Evolutionary conservation across 1,139 yeast genomes (phyloP).

Genomic region (Kazachstania sp.): DNA sequence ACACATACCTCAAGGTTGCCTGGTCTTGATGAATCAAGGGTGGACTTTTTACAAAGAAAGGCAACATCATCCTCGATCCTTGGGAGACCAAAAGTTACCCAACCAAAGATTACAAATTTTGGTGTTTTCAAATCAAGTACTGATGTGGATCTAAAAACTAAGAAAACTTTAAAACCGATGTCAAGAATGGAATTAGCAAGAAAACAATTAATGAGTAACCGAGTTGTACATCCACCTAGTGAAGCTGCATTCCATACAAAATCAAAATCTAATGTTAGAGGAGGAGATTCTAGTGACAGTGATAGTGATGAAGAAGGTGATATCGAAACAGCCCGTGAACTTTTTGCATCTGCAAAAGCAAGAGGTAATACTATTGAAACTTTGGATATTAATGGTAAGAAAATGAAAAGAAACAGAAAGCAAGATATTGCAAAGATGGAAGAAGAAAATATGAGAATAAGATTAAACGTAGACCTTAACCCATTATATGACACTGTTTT

Average conservation of each 20-base stretch:
- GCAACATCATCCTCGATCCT: slow-evolving; percentile 24
- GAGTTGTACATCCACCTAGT: slow-evolving; percentile 53
- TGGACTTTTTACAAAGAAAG: slow-evolving; percentile 25
- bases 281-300: slow-evolving; percentile 29
- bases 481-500: slow-evolving; percentile 66
- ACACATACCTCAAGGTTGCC: slow-evolving; percentile 6
- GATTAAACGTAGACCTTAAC: slow-evolving; percentile 69
- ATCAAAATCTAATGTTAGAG: slow-evolving; percentile 8
- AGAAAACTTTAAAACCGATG: slow-evolving; percentile 36
- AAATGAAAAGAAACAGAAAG: slow-evolving; percentile 17
- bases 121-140: slow-evolving; percentile 33
- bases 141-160: slow-evolving; percentile 34
- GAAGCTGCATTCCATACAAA: slow-evolving; percentile 69
- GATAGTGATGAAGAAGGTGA: slow-evolving; percentile 32
- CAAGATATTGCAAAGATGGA: slow-evolving; percentile 46
- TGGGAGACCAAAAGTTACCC: slow-evolving; percentile 32
- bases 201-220: slow-evolving; percentile 28
- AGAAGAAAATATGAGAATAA: slow-evolving; percentile 68
- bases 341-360: slow-evolving; percentile 30
- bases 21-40: slow-evolving; percentile 20
- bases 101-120: slow-evolving; percentile 44
- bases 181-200: slow-evolving; percentile 33
- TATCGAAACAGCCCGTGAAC: slow-evolving; percentile 30
- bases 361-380: slow-evolving; percentile 28
- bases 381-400: slow-evolving; percentile 29